A percentile compares a stretch with the other conserved stretches of the same genome.
phyloP scores from a whole-genome alignment of 495 filamentous ascomycete genomes.

The Cenococcum geophilum region DNA sequence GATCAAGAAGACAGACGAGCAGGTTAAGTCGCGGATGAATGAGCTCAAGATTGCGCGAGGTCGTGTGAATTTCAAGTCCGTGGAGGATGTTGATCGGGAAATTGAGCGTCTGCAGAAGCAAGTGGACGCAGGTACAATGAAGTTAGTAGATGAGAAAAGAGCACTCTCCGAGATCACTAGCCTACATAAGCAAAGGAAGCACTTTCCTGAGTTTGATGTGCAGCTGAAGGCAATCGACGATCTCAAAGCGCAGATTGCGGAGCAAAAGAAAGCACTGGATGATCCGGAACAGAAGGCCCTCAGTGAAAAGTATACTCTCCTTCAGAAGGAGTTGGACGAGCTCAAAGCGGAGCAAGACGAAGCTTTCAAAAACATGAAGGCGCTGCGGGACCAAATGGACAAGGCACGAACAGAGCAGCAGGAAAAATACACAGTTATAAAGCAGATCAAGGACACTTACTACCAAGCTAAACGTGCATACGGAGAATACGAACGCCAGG shows the following conservation, averaged over 20 bases:
- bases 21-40: constrained; percentile 69
- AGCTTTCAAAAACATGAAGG: constrained; percentile 75
- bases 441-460: constrained; percentile 79
- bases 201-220: constrained; percentile 74
- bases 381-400: constrained; percentile 82
- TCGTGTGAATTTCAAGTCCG: constrained; percentile 73
- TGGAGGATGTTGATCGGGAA: constrained; percentile 78
- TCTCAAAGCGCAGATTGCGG: constrained; percentile 74
- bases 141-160: constrained; percentile 95
- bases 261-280: constrained; percentile 76
- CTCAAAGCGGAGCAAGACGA: constrained; percentile 89
- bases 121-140: constrained; percentile 81
- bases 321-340: constrained; percentile 76
- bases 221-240: constrained; percentile 78
- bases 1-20: constrained; percentile 77
- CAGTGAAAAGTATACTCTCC: constrained; percentile 71
- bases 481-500: constrained; percentile 73
- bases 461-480: constrained; percentile 69
- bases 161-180: constrained; percentile 72
- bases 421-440: constrained; percentile 71
- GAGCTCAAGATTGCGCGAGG: constrained; percentile 78
- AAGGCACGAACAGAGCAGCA: constrained; percentile 77
- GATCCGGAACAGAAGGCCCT: constrained; percentile 88
- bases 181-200: constrained; percentile 83
- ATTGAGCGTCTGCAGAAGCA: constrained; percentile 73